Evolutionary conservation across 495 filamentous ascomycete species (phyloP), one percentile per base, ranked within the genome.

Genomic region (Aspergillus homomorphus): DNA sequence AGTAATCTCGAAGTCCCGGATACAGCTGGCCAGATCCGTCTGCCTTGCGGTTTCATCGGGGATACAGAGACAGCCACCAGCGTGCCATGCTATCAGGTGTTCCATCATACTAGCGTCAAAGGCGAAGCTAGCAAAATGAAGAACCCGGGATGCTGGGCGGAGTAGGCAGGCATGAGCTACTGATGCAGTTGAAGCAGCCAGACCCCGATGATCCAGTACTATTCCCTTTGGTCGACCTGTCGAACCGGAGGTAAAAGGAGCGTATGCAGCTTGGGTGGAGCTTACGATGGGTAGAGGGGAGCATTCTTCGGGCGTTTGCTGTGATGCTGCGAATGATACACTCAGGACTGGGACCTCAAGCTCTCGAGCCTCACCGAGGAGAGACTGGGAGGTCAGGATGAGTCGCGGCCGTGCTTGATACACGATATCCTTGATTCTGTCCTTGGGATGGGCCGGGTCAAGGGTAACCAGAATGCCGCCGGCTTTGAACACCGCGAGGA

Each of bases 401-500:
- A 45, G 8, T 4, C 16, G 22, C 3, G 53, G 8, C 14, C 28
- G 10, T 14, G 20, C 16, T 30, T 55, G 6, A 6, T 14, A 0
- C 23, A 38, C 41, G 21, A 55, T 45, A n/a, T 20, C 12, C 15
- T 19, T 4, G 15, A 45, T 2, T 8, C 53, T 18, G 0, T 5
- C 16, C 38, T 69, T 80, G 48, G 79, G 64, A 19, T 45, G 22
- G 14, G 53, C 14, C 12, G 54, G 30, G 43, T 65, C 59, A n/a
- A 65, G 12, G 1, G 51, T 16, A 9, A 52, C 30, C 26, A 56
- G 57, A 14, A 59, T 69, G 3, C 65, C 77, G 21, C 82, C 82
- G 12, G 82, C 66, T 56, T 82, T 81, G 63, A 84, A 70, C 23
- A 84, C 68, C 18, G 68, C 83, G 9, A 86, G 20, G 63, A 61